These are phyloP conservation scores for Pseudogymnoascus sp. DNA, from an alignment of 2,329 filamentous ascomycete genomes.

Conservation along the genomic window DNA sequence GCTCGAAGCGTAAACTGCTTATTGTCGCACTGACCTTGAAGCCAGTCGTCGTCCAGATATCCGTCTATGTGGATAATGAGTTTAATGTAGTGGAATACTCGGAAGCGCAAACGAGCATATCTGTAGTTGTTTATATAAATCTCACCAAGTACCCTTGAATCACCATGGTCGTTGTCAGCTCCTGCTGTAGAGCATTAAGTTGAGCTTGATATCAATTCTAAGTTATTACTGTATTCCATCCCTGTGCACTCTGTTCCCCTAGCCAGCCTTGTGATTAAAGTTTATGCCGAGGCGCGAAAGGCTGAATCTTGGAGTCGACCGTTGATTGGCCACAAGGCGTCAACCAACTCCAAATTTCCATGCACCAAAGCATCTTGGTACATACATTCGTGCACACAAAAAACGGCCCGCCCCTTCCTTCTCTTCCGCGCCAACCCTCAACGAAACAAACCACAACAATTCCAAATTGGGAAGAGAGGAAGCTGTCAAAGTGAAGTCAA, in stretches of 20 bases:
- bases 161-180: no score
- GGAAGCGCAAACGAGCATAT: no score
- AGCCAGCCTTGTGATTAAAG: neutral
- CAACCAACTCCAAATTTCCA: neutral
- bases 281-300: slow-evolving; percentile 4
- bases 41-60: no score
- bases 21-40: no score
- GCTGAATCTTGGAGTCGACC: neutral
- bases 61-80: no score
- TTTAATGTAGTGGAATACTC: no score
- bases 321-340: neutral
- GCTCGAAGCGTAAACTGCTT: no score
- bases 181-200: no score
- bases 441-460: neutral
- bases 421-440: neutral
- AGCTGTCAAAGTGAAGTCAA: neutral
- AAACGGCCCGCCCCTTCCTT: slow-evolving; percentile 1
- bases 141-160: no score
- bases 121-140: no score
- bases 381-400: neutral
- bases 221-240: neutral
- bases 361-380: neutral
- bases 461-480: slow-evolving; percentile 1
- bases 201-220: no score
- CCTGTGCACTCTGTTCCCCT: neutral